These are phyloP conservation scores for Spergularia bocconei DNA, from an alignment of 148 eudicot genomes.

Conservation along the genomic window DNA sequence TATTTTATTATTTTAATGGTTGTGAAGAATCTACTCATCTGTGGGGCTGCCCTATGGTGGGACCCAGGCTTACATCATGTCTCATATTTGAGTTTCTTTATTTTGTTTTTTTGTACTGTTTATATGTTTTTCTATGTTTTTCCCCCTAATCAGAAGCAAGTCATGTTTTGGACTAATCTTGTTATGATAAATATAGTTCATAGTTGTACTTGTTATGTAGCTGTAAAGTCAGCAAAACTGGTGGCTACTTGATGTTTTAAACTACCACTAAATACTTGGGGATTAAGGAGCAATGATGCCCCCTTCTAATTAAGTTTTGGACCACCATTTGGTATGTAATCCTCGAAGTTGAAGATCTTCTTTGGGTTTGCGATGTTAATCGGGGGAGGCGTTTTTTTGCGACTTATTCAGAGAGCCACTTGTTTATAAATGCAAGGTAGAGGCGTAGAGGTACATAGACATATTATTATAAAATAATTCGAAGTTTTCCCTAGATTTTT, in stretches of 20 bases:
- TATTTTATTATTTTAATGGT: conserved; percentile 3
- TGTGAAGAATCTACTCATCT: conserved; percentile 24
- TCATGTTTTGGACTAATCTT: neutral
- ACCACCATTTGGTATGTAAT: neutral
- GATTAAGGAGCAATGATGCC: no score
- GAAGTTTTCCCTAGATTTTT: no score
- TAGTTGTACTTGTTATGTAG: neutral
- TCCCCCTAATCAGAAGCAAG: neutral
- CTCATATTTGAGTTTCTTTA: neutral
- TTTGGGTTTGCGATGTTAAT: no score
- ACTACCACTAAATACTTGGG: neutral
- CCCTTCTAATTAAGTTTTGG: conserved; percentile 9
- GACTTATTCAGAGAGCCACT: no score
- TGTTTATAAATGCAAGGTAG: no score
- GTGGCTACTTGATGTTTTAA: conserved; percentile 6
- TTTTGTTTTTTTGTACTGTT: neutral
- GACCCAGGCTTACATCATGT: conserved; percentile 29
- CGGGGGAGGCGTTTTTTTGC: no score
- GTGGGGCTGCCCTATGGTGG: conserved; percentile 18
- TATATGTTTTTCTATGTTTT: neutral
- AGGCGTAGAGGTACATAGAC: no score
- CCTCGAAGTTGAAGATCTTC: no score
- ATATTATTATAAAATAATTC: no score
- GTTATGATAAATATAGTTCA: neutral
- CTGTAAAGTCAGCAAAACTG: conserved; percentile 14